A percentile compares a stretch with the other conserved stretches of the same genome.
Conservation (phyloP, 306 rosid species). For the Calophaca sinica region DNA sequence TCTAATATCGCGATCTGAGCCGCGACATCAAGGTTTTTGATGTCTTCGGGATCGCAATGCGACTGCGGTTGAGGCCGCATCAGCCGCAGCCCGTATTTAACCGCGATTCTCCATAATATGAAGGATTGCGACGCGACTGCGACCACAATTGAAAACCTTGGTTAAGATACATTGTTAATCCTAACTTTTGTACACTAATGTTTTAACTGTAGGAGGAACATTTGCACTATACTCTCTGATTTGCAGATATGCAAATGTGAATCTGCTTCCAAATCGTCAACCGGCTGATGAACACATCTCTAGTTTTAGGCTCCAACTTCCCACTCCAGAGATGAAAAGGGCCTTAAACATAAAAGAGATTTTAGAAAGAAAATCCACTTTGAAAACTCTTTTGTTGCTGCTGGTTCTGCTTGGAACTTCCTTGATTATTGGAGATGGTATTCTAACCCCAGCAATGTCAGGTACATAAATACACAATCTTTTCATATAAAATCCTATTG, state of each 20-base stretch:
- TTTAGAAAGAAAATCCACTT: constrained; percentile 67
- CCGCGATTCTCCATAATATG: too few relatives aligned
- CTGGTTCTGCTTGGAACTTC: constrained; percentile 90
- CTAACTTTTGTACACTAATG: constrained; percentile 15
- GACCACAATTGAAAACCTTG: too few relatives aligned
- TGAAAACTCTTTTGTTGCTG: constrained; percentile 72
- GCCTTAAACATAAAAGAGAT: constrained; percentile 76
- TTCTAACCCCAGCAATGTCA: constrained; percentile 90
- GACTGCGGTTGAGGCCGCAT: too few relatives aligned
- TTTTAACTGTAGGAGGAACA: constrained; percentile 80
- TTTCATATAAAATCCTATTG: not conserved
- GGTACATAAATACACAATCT: constrained; percentile 53
- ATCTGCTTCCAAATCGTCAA: constrained; percentile 82
- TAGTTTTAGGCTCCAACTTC: constrained; percentile 80
- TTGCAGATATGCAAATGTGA: constrained; percentile 87
- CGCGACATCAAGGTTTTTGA: too few relatives aligned
- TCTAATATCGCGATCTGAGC: too few relatives aligned
- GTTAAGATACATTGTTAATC: not conserved
- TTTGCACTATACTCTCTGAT: constrained; percentile 90
- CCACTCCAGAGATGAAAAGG: constrained; percentile 89
- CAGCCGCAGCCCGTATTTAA: too few relatives aligned
- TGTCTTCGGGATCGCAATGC: too few relatives aligned
- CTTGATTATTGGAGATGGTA: constrained; percentile 91
- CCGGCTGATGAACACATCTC: constrained; percentile 83
- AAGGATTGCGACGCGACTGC: too few relatives aligned